phyloP scores from a whole-genome alignment of 805 yeast genomes.

The Scheffersomyces lignosus region DNA sequence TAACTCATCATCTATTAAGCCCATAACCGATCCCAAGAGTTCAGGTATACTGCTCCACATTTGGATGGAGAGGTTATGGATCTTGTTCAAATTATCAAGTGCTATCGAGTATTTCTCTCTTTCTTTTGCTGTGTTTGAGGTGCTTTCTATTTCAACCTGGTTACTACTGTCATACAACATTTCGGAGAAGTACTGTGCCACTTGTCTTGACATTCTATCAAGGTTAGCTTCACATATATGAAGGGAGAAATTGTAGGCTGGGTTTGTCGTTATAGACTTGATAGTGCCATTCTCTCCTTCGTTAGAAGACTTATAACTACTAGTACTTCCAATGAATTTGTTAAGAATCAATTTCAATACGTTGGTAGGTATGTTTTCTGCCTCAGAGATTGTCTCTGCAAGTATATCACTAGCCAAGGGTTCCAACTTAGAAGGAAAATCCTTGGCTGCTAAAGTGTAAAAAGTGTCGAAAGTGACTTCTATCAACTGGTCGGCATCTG shows the following conservation, averaged over 20 bases:
- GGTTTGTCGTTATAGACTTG: conserved; percentile 39
- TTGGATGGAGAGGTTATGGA: conserved; percentile 63
- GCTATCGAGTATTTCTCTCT: conserved; percentile 18
- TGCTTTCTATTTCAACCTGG: conserved; percentile 20
- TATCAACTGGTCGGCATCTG: conserved; percentile 56
- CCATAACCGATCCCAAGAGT: conserved; percentile 68
- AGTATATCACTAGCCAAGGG: conserved; percentile 69
- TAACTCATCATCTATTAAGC: conserved; percentile 76
- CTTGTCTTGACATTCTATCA: conserved; percentile 71
- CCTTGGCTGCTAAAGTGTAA: conserved; percentile 50
- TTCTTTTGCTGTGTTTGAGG: conserved; percentile 8
- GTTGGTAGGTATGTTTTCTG: conserved; percentile 58
- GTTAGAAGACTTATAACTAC: conserved; percentile 8
- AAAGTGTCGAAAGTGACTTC: conserved; percentile 58
- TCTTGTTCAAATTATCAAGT: conserved; percentile 50
- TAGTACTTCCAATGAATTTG: conserved; percentile 46
- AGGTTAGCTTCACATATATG: conserved; percentile 67
- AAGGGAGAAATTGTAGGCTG: conserved; percentile 65
- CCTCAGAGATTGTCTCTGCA: conserved; percentile 71
- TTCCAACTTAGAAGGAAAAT: conserved; percentile 54
- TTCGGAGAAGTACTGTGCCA: conserved; percentile 81
- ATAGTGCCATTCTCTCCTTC: too few relatives aligned
- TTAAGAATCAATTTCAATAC: conserved; percentile 66
- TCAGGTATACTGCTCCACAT: conserved; percentile 83
- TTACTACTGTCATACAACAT: conserved; percentile 54